Base-by-base conservation (phyloP, 140 eudicot species). In the Stevia rebaudiana region DNA sequence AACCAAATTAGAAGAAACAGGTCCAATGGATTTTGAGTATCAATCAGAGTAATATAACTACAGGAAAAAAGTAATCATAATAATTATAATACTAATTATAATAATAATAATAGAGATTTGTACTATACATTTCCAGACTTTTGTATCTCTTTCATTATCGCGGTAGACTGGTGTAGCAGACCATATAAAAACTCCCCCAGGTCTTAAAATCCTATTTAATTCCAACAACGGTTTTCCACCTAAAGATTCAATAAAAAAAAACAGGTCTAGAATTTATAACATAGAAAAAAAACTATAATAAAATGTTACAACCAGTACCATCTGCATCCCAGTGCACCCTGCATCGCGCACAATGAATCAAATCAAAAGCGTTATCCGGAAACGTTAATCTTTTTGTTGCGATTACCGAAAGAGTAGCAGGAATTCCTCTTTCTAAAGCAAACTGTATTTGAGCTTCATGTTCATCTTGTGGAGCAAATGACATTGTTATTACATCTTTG, bases 391-490 rank as follows among this genome's bases (percentile, higher is more conserved):
- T 87, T 65, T 94, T 95, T 31, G 99, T 94, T 72, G 97, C 99
- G 11, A 94, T 88, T 16, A 94, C 99, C 11, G 99, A 81, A 59
- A 94, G 94, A 22, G 84, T 77, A 16, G 99, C 99, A 8, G 99
- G 99, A 80, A 94, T 94, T 76, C 99, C 99, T 49, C 99, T 75
- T 57, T 94, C 99, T 1, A 94, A 82, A 65, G 99, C 99, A 80
- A 94, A 94, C 73, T 94, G 99, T 55, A 94, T 94, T 79, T 94
- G 99, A 59, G 99, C 97, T 67, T 94, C 99, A 28, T 94, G 99
- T 72, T 89, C 95, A 41, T 94, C 99, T 64, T 94, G 88, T 62
- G 99, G 99, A 52, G 99, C 99, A 57, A 94, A 82, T 42, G 99
- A 94, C 99, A 94, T 88, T 18, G 99, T 94, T 41, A 94, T 73